Evolutionary conservation across 306 rosid genomes (phyloP).

Genomic region (Acacia crassicarpa): DNA sequence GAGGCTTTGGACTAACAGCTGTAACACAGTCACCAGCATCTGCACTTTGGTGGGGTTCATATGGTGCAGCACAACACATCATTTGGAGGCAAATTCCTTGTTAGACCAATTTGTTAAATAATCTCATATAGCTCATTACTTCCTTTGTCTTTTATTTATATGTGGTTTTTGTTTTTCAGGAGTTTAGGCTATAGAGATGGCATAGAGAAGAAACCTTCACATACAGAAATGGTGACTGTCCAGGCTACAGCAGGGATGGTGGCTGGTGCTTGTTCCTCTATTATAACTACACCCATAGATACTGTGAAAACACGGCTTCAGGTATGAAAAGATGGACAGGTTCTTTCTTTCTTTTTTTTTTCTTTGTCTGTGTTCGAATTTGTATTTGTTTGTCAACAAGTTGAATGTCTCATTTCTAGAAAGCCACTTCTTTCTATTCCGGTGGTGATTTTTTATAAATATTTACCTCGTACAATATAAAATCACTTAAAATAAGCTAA

Average conservation of each 20-base stretch:
- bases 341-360: background rate
- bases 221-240: constrained; percentile 69
- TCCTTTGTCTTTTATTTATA: background rate
- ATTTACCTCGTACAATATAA: no score
- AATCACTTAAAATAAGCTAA: no score
- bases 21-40: constrained; percentile 78
- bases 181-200: constrained; percentile 65
- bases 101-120: background rate
- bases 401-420: background rate
- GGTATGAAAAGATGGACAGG: constrained; percentile 40
- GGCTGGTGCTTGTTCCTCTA: constrained; percentile 83
- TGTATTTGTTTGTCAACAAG: background rate
- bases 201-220: constrained; percentile 66
- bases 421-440: background rate
- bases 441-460: no score
- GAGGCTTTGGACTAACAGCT: constrained; percentile 84
- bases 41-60: constrained; percentile 97
- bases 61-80: constrained; percentile 82
- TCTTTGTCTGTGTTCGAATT: background rate
- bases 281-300: constrained; percentile 82
- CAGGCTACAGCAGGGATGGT: constrained; percentile 88
- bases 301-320: constrained; percentile 91
- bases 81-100: constrained; percentile 71
- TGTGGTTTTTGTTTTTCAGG: constrained; percentile 39
- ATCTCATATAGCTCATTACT: background rate